Evolutionary conservation across 345 rosid species (phyloP).

Genomic region (Hibiscus syriacus): DNA sequence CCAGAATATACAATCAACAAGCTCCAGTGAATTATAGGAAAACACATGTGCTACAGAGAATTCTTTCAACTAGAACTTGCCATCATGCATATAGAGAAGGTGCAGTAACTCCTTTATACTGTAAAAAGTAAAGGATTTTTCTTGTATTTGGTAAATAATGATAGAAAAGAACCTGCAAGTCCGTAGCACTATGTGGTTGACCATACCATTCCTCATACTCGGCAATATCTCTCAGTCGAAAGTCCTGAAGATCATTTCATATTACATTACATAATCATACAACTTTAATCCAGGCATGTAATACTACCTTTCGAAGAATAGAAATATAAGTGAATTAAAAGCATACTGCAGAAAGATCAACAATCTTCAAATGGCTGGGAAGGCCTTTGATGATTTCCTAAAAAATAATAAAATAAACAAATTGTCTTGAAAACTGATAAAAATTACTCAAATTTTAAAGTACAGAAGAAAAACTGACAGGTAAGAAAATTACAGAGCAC

Average conservation of each 20-base stretch:
- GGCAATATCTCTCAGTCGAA: constrained; percentile 57
- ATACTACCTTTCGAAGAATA: constrained; percentile 2
- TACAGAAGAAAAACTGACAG: neutral
- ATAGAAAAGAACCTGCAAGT: constrained; percentile 54
- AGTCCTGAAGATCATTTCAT: constrained; percentile 40
- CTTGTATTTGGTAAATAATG: neutral
- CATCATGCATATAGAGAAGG: neutral
- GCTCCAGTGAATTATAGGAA: neutral
- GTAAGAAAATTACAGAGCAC: constrained; percentile 25
- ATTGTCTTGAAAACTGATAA: neutral
- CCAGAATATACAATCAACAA: neutral
- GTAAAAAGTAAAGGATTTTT: neutral
- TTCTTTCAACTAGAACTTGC: neutral
- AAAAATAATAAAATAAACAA: constrained; percentile 3
- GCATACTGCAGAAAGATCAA: constrained; percentile 94
- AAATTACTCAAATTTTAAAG: neutral
- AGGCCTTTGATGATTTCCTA: constrained; percentile 88
- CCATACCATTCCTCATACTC: constrained; percentile 98
- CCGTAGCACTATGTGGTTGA: constrained; percentile 78
- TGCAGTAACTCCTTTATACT: neutral
- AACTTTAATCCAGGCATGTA: neutral
- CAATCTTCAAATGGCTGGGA: constrained; percentile 61
- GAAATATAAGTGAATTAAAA: constrained; percentile 1
- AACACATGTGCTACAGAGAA: neutral
- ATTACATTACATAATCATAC: constrained; percentile 10